phyloP scores from a whole-genome alignment of 805 yeast species.

The Candida michaelii region DNA sequence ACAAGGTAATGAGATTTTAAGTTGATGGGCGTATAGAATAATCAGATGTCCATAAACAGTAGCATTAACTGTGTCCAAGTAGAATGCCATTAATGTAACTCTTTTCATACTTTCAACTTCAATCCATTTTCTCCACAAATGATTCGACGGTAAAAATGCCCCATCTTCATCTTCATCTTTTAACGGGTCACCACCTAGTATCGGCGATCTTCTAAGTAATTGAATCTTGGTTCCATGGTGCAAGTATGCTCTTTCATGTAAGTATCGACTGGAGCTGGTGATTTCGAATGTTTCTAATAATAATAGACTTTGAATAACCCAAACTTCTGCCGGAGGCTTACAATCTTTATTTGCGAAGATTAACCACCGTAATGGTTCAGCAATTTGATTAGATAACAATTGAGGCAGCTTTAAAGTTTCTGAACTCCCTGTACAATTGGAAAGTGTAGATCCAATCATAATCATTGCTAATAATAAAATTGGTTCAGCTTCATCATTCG shows the following conservation, averaged over 20 bases:
- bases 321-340: constrained; percentile 69
- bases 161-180: constrained; percentile 26
- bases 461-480: constrained; percentile 54
- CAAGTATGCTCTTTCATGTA: constrained; percentile 79
- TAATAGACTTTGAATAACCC: constrained; percentile 70
- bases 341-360: constrained; percentile 67
- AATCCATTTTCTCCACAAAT: constrained; percentile 34
- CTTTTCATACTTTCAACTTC: constrained; percentile 36
- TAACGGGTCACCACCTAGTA: constrained; percentile 42
- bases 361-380: constrained; percentile 63
- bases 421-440: constrained; percentile 24
- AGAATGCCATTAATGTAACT: constrained; percentile 35
- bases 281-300: constrained; percentile 75
- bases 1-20: constrained; percentile 28
- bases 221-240: constrained; percentile 71
- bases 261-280: constrained; percentile 55
- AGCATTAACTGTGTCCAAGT: constrained; percentile 35
- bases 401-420: constrained; percentile 19
- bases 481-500: constrained; percentile 45
- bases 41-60: constrained; percentile 33
- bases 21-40: constrained; percentile 27
- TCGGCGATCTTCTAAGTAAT: constrained; percentile 23
- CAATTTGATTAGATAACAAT: constrained; percentile 46
- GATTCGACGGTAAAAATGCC: constrained; percentile 16
- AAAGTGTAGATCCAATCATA: constrained; percentile 51